Evolutionary conservation across 768 basidiomycete genomes (phyloP), one percentile per base, ranked within the genome.

Genomic region (Boletales sp.): DNA sequence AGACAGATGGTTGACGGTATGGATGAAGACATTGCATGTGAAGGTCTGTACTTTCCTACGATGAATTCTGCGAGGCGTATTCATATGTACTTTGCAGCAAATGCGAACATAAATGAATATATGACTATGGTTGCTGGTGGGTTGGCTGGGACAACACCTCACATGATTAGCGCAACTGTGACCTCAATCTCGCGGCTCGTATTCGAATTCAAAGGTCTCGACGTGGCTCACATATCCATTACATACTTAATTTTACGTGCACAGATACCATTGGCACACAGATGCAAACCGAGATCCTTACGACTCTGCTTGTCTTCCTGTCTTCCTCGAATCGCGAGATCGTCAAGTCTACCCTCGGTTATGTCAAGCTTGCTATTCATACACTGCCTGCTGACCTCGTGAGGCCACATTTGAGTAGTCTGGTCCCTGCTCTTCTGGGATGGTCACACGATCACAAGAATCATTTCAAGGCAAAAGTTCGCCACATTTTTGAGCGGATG

Each of bases 391-490:
- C 74, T 0, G 79, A 86, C 4, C 68, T 90, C 51, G 72, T 97
- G 40, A 79, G 78, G n/a, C 88, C 87, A 0, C 84, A 94, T 57
- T 75, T 99, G 9, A 74, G 77, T 21, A 75, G 75, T 19, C 76
- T 98, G 19, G 90, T 98, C 0, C 90, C 92, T 1, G 87, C 86
- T 0, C 77, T 99, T 12, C 74, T 98, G 31, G 77, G 76, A 40
- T 95, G 97, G 93, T 91, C 92, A 6, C 93, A 97, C 63, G 94
- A 97, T 63, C 95, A 98, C 71, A 95, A 95, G 67, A 98, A 98
- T 61, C 97, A 97, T 65, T 98, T 99, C 83, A 98, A 98, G 69
- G 75, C 80, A 43, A 97, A 97, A 73, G 93, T 97, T 19, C 84
- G 92, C 39, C 94, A 98, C 67, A 94, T 98, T 56, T 94, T 98